Base-by-base conservation (phyloP, 176 grass and related monocot species). In the Carex myosuroides region DNA sequence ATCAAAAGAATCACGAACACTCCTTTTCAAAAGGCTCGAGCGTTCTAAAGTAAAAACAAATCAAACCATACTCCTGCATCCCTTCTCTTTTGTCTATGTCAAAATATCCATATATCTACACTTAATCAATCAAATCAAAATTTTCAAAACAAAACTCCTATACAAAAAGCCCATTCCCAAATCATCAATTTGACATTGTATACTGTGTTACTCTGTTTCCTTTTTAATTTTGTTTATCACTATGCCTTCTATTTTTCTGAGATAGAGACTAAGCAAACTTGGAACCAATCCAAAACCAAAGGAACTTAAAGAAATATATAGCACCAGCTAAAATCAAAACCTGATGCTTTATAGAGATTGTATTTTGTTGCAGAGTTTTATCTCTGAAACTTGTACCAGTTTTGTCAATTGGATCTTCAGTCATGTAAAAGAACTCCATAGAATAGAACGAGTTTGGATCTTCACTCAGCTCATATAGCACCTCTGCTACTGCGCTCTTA, bases 401-500 rank as follows among this genome's bases (percentile, higher is more conserved):
- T 13, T 88, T 74, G 60, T 82, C 22, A 77, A 76, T 62, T 55
- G 71, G 67, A 81, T 86, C 83, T 80, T 80, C 82, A 30, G 85
- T 88, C 75, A 74, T 83, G 87, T 91, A 93, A 88, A 92, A 71
- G 81, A 95, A 92, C 80, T 95, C 92, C 48, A 95, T 57, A 42
- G 95, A 92, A 63, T 93, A 88, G 50, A 89, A 93, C 26, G 83
- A 50, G 39, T 86, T 82, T 58, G 80, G 69, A 58, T 92, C 88
- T 39, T 92, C 85, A 42, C 73, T 91, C 81, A 87, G 81, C 83
- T 93, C 89, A 58, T 90, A 90, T 18, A 98, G 75, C 86, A 78
- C 72, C 81, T 92, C 93, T 3, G 84, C 93, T 80, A 58, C 72
- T 81, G 96, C 89, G 64, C 80, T 88, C 80, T 86, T 98, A 72